phyloP scores from a whole-genome alignment of 768 basidiomycete species.

The Lyophyllum decastes region DNA sequence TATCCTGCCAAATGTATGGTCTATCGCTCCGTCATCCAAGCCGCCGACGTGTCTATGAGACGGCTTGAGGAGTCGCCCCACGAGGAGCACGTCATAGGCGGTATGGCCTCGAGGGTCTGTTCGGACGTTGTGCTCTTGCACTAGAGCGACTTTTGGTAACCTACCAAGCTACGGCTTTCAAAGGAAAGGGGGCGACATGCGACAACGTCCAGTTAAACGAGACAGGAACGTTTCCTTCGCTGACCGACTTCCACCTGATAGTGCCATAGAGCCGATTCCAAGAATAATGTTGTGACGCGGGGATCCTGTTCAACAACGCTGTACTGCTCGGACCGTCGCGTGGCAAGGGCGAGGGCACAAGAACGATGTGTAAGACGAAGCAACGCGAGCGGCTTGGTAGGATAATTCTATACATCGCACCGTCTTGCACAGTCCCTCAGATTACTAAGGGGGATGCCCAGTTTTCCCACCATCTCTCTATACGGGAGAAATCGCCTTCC shows the following conservation, averaged over 20 bases:
- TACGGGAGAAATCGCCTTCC: no score
- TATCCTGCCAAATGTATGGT: background rate
- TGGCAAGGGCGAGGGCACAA: no score
- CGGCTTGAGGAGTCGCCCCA: background rate
- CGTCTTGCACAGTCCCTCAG: no score
- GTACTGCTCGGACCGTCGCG: no score
- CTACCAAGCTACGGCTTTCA: background rate
- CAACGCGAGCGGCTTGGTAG: no score
- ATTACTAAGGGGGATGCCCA: no score
- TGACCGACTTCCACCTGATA: conserved; percentile 8
- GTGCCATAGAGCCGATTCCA: conserved; percentile 36
- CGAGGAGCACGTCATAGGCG: background rate
- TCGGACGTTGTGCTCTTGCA: background rate
- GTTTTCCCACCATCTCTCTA: no score
- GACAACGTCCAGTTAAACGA: conserved; percentile 38
- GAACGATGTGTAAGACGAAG: no score
- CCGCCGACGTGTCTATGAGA: no score
- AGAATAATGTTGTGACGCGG: conserved; percentile 36
- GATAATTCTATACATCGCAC: no score
- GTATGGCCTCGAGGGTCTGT: background rate
- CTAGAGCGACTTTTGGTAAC: background rate
- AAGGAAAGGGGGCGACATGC: conserved; percentile 30
- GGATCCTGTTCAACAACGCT: no score
- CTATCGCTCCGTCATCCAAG: background rate
- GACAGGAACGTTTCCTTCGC: no score